Conservation (phyloP, 2,329 filamentous ascomycete genomes). For the Venturiaceae sp. region DNA sequence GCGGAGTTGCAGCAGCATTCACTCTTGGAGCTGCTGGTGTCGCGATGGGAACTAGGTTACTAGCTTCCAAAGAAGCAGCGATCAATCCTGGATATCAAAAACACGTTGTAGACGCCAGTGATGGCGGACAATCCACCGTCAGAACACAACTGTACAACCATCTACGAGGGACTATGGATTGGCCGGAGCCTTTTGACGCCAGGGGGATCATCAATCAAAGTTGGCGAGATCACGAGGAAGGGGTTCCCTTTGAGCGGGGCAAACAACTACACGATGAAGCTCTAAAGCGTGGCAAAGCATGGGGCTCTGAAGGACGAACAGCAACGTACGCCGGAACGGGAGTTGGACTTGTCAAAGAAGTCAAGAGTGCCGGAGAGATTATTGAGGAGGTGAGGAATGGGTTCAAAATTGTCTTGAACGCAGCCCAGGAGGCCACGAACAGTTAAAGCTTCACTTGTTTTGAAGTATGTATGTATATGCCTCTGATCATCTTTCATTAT, state of each 20-base stretch:
- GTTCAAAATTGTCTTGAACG: too few relatives aligned
- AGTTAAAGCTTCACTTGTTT: too few relatives aligned
- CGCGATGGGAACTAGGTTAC: constrained; percentile 54
- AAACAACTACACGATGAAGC: constrained; percentile 37
- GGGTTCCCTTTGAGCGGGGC: constrained; percentile 31
- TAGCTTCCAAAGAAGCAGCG: constrained; percentile 40
- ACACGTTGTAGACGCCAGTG: constrained; percentile 33
- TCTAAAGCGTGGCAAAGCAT: constrained; percentile 27
- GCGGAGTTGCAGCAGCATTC: constrained; percentile 45
- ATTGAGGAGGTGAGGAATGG: constrained; percentile 32
- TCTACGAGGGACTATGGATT: constrained; percentile 45
- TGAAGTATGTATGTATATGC: too few relatives aligned
- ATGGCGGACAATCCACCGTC: constrained; percentile 42
- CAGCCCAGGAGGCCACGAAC: too few relatives aligned
- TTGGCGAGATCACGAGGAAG: constrained; percentile 27
- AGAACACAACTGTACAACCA: constrained; percentile 42
- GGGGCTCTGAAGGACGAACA: constrained; percentile 45
- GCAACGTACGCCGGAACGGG: constrained; percentile 54
- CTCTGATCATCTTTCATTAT: too few relatives aligned
- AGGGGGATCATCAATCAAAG: constrained; percentile 48
- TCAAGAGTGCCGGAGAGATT: constrained; percentile 42
- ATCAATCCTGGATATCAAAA: constrained; percentile 37
- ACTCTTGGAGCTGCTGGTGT: constrained; percentile 43
- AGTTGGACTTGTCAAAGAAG: constrained; percentile 45
- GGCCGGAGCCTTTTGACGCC: constrained; percentile 48